Evolutionary conservation across 2,329 filamentous ascomycete species (phyloP).

Genomic region (Gaeumannomyces sp.): DNA sequence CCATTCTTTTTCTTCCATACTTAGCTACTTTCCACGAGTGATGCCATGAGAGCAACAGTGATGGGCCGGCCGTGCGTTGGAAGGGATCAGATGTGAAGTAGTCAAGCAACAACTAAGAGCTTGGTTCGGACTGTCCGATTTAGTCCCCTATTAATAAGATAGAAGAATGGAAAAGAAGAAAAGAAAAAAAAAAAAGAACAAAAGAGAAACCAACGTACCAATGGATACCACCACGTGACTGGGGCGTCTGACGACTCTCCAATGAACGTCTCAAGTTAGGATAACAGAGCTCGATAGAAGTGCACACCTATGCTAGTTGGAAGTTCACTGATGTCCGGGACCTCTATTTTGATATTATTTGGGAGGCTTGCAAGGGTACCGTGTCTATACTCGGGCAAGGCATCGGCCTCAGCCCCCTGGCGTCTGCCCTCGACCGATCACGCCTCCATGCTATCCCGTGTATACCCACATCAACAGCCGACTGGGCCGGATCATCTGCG

Average conservation of each 20-base stretch:
- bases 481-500: constrained; percentile 4
- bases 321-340: neutral
- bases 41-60: neutral
- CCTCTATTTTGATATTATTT: neutral
- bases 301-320: neutral
- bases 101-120: neutral
- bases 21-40: neutral
- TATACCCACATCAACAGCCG: neutral
- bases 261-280: neutral
- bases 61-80: neutral
- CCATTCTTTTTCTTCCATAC: neutral
- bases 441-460: neutral
- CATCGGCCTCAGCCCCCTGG: neutral
- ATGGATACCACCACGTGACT: neutral
- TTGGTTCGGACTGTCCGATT: neutral
- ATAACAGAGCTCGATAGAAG: neutral
- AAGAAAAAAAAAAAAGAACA: neutral
- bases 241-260: neutral
- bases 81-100: neutral
- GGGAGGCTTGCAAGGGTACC: neutral
- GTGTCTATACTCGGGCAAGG: neutral
- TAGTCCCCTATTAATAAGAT: neutral
- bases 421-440: neutral
- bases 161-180: no score
- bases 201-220: neutral